Evolutionary conservation across 2,329 filamentous ascomycete genomes (phyloP), one percentile per base, ranked within the genome.

Genomic region (Neonectria faginata): DNA sequence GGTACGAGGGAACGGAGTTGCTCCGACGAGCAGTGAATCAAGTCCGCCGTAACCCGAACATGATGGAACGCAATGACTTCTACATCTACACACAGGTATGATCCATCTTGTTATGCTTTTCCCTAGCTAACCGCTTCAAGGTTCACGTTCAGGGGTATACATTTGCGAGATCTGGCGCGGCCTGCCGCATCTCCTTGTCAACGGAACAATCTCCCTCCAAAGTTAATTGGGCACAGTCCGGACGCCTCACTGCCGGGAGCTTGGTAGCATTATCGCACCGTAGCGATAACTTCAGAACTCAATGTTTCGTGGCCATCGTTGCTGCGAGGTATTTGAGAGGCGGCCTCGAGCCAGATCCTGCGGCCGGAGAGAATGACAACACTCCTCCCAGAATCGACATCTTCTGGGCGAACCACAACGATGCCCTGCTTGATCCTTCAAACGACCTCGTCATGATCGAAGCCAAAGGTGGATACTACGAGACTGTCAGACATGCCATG

Each of bases 371-470:
- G 16, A 59, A 65, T 1, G 60, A 67, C 1, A 62, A 67, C 7
- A 73, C 71, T 0, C 90, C 91, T 0, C 91, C 92, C 0, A 85
- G 90, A 36, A 85, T 97, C 16, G 93, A 97, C 68, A 81, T 97
- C 0, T 90, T 91, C 73, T 94, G 93, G 80, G 86, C 87, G 0
- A 78, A 85, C 8, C 72, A 82, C 0, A 80, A 87, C 3, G 86
- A 94, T 25, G 81, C 89, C 0, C 64, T 85, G 3, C 82, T 97
- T 53, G 91, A 97, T 71, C 89, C 93, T 0, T 84, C 86, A 16
- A 77, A 86, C 36, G 88, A 91, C 70, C 90, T 89, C 76, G 78
- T 94, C 11, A 97, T 97, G 92, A 80, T 97, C 0, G 93, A 97
- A 74, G 85, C 91, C 1, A 86, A 89, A 3, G 78, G 79, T 0